Conservation (phyloP, 768 basidiomycete species). For the Cystobasidium ongulense region DNA sequence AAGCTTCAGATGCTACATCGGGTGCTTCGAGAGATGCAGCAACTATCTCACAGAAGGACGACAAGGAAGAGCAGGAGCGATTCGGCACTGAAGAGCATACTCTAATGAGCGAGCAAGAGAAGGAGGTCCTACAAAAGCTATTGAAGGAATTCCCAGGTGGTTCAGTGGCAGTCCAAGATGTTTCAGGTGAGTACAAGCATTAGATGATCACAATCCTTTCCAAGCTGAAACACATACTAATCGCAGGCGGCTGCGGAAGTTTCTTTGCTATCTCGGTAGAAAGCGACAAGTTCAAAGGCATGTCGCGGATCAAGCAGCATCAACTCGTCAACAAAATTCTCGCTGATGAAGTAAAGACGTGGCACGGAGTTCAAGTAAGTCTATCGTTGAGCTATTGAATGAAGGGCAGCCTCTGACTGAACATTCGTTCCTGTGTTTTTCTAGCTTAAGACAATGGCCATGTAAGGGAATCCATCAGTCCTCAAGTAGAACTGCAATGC, state of each 20-base stretch:
- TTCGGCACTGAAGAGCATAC: conserved; percentile 41
- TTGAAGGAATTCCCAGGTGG: conserved; percentile 66
- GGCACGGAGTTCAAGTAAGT: conserved; percentile 86
- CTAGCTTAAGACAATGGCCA: conserved; percentile 33
- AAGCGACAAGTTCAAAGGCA: conserved; percentile 72
- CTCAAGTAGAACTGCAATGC: too few relatives aligned
- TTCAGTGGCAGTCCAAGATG: conserved; percentile 76
- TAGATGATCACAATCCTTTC: too few relatives aligned
- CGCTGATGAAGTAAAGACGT: conserved; percentile 78
- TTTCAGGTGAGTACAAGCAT: conserved; percentile 64
- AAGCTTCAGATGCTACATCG: conserved; percentile 10
- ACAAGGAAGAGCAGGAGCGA: conserved; percentile 4
- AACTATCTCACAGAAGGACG: conserved; percentile 10
- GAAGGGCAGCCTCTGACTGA: not conserved
- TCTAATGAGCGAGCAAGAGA: conserved; percentile 50
- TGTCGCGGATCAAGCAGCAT: conserved; percentile 87
- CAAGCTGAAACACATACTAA: too few relatives aligned
- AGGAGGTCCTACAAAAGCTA: conserved; percentile 63
- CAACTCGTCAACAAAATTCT: conserved; percentile 73
- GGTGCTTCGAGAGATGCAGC: conserved; percentile 1
- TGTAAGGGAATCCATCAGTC: not conserved
- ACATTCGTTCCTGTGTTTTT: not conserved
- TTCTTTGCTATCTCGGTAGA: conserved; percentile 90
- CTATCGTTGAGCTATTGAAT: too few relatives aligned
- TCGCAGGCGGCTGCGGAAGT: conserved; percentile 93